phyloP scores from a whole-genome alignment of 2,329 filamentous ascomycete genomes.

The Bipolaris gigantea region DNA sequence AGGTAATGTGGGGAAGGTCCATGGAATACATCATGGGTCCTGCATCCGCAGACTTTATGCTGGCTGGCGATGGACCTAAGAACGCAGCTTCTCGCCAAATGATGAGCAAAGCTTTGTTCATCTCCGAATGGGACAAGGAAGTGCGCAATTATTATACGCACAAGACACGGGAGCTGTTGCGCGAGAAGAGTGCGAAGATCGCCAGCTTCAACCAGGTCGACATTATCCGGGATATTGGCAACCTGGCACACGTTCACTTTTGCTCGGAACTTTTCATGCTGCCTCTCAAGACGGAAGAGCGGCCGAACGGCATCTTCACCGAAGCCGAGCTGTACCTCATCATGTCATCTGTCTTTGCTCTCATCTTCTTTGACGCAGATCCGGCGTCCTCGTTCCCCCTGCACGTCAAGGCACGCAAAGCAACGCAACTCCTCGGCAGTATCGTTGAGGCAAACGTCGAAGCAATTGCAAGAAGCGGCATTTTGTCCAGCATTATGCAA shows the following conservation, averaged over 20 bases:
- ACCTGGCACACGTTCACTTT: slow-evolving; percentile 59
- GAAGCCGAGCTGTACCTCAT: slow-evolving; percentile 59
- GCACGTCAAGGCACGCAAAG: slow-evolving; percentile 52
- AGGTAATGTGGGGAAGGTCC: slow-evolving; percentile 64
- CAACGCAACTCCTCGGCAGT: slow-evolving; percentile 54
- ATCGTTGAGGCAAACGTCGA: slow-evolving; percentile 54
- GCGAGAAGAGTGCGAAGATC: slow-evolving; percentile 66
- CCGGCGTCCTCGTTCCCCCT: slow-evolving; percentile 56
- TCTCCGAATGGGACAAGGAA: slow-evolving; percentile 63
- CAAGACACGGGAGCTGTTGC: slow-evolving; percentile 64
- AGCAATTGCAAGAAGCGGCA: slow-evolving; percentile 47
- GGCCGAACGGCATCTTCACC: slow-evolving; percentile 56
- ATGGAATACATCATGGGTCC: slow-evolving; percentile 65
- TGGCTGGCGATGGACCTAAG: slow-evolving; percentile 46
- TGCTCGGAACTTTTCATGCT: slow-evolving; percentile 58
- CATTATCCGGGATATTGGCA: slow-evolving; percentile 63
- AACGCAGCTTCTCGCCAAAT: slow-evolving; percentile 36
- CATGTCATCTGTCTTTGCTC: slow-evolving; percentile 56
- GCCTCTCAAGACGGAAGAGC: slow-evolving; percentile 57
- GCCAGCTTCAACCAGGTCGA: slow-evolving; percentile 68
- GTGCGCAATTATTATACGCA: slow-evolving; percentile 69
- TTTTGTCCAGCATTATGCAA: slow-evolving; percentile 48
- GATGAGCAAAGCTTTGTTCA: slow-evolving; percentile 60
- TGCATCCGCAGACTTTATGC: slow-evolving; percentile 59
- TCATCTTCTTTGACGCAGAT: slow-evolving; percentile 59